Evolutionary conservation across 1,284 basidiomycete species (phyloP), one percentile per base, ranked within the genome.

Genomic region (Irpex lacteus): DNA sequence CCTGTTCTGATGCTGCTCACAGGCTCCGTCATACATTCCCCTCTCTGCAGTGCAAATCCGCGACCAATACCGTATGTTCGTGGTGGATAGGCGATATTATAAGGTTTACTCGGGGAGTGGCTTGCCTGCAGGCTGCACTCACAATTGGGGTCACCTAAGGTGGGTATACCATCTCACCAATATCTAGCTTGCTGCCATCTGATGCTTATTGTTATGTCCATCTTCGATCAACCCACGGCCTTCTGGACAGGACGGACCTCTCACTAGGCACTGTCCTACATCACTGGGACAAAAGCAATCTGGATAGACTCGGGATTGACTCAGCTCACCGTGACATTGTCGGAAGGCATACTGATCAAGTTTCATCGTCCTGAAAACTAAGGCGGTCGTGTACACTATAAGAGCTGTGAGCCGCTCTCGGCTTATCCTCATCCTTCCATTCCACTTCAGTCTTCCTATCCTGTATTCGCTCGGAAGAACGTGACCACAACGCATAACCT

Each of bases 71-170:
- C n/a, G 50, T 32, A 40, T 44, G 37, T 59, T 18, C 44, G 59
- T 59, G 19, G 40, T 50, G 11, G 34, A 40, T 61, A 47, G 40
- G 37, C 61, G 62, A 68, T 64, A 64, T 53, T 60, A 32, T 54
- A 54, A 34, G 36, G 60, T 64, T 66, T 26, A 62, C 44, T 50
- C 63, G 38, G 38, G 34, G 50, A 44, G 64, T 34, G 19, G 5
- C 19, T 26, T 13, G 50, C 60, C 26, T 47, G 58, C 37, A 36
- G 58, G 60, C 26, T 38, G 47, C 47, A n/a, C 58, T 36, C 49
- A 66, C 69, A 73, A 73, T 73, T 73, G 71, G 65, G 58, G 62
- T 64, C 19, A 32, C 60, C 64, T 66, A 73, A 71, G 70, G 72
- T 70, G 71, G 65, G 62, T 60, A 38, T 60, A 65, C 67, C 65